These are phyloP conservation scores for Detonula confervacea DNA, from an alignment of 352 stramenopile genomes.

Conservation along the genomic window DNA sequence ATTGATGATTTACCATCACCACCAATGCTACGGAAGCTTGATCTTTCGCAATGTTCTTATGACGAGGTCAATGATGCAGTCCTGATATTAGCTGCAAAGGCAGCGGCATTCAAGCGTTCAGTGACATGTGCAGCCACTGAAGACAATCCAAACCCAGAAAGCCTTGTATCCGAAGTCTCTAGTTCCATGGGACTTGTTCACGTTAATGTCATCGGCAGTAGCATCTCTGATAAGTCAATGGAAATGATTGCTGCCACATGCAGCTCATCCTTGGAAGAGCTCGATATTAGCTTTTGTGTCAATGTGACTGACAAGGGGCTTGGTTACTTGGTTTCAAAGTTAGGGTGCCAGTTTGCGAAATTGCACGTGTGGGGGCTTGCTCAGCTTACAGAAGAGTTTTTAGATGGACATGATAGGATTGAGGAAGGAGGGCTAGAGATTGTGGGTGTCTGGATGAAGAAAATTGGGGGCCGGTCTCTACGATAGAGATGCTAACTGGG, in stretches of 20 bases:
- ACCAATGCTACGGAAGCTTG: slow-evolving; percentile 66
- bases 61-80: slow-evolving; percentile 77
- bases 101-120: slow-evolving; percentile 50
- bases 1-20: slow-evolving; percentile 53
- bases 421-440: slow-evolving; percentile 71
- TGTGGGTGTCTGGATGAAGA: slow-evolving; percentile 83
- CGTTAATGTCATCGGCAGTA: slow-evolving; percentile 67
- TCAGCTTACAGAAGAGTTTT: slow-evolving; percentile 79
- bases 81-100: slow-evolving; percentile 51
- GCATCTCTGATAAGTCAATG: slow-evolving; percentile 68
- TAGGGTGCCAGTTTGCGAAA: slow-evolving; percentile 63
- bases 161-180: slow-evolving; percentile 36
- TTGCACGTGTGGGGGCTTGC: slow-evolving; percentile 78
- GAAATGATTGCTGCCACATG: slow-evolving; percentile 69
- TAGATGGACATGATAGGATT: slow-evolving; percentile 78
- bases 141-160: slow-evolving; percentile 43
- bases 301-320: slow-evolving; percentile 72
- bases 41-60: slow-evolving; percentile 63
- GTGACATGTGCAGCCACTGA: slow-evolving; percentile 20
- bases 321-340: slow-evolving; percentile 76
- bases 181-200: slow-evolving; percentile 61
- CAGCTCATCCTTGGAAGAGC: slow-evolving; percentile 58
- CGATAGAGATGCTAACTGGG: too few relatives aligned
- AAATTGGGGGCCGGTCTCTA: slow-evolving; percentile 55
- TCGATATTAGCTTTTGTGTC: slow-evolving; percentile 77